phyloP scores from a whole-genome alignment of 129 eudicot genomes.

The Artemisia argyi region DNA sequence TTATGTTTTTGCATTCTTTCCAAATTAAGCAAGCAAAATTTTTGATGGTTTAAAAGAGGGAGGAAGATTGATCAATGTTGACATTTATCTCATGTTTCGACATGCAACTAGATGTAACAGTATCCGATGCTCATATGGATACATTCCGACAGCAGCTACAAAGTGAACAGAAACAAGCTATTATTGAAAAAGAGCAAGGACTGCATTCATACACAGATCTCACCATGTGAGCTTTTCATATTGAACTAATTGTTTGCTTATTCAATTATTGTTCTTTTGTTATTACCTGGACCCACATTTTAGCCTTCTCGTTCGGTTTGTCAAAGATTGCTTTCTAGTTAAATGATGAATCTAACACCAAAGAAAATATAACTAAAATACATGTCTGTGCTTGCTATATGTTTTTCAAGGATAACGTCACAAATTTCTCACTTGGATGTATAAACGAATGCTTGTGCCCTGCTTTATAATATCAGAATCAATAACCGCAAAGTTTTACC shows the following conservation, averaged over 20 bases:
- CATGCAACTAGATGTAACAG: slow-evolving; percentile 73
- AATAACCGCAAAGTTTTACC: slow-evolving; percentile 14
- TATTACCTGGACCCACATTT: background rate
- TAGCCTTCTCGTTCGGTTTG: slow-evolving; percentile 10
- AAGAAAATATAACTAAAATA: background rate
- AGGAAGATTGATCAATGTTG: slow-evolving; percentile 15
- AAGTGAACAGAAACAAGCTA: slow-evolving; percentile 72
- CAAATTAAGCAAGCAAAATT: background rate
- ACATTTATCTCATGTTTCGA: slow-evolving; percentile 17
- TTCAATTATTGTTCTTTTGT: background rate
- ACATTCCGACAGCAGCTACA: slow-evolving; percentile 84
- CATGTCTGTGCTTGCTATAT: background rate
- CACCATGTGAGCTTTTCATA: slow-evolving; percentile 64
- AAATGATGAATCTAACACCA: background rate
- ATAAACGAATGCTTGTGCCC: background rate
- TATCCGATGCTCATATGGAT: slow-evolving; percentile 81
- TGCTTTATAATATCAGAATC: background rate
- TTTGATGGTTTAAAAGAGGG: slow-evolving; percentile 3
- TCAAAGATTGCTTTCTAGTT: background rate
- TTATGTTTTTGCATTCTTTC: background rate
- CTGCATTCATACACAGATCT: slow-evolving; percentile 84
- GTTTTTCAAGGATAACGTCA: background rate
- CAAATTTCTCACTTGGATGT: background rate
- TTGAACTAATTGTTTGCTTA: slow-evolving; percentile 2
- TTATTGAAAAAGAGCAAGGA: slow-evolving; percentile 65